A percentile compares a stretch with the other conserved stretches of the same genome.
phyloP scores from a whole-genome alignment of 768 basidiomycete species.

The Symmetrospora coprosmae region DNA sequence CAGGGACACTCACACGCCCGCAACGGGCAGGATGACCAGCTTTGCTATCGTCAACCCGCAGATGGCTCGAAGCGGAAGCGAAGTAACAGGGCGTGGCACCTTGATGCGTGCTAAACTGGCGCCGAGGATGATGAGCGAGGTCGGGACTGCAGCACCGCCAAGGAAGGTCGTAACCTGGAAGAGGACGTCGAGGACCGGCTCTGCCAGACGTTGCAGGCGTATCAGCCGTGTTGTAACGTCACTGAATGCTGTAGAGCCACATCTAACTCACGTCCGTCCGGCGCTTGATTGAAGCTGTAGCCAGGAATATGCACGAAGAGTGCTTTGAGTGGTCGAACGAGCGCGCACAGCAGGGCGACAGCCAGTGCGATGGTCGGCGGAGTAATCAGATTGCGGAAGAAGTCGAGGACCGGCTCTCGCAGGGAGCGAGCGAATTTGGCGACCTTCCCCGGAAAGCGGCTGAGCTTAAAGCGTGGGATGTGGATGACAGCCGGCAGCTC shows the following conservation, averaged over 20 bases:
- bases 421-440: neutral
- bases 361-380: slow-evolving; percentile 48
- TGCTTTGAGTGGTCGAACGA: slow-evolving; percentile 48
- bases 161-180: slow-evolving; percentile 49
- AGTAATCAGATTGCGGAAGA: slow-evolving; percentile 40
- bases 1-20: slow-evolving; percentile 42
- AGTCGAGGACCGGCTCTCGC: neutral
- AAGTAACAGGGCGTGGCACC: slow-evolving; percentile 39
- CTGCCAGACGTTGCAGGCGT: slow-evolving; percentile 48
- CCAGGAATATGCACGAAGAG: slow-evolving; percentile 43
- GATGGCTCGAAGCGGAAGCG: slow-evolving; percentile 48
- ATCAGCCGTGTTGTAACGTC: too few species aligned
- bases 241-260: neutral
- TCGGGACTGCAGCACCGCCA: slow-evolving; percentile 50
- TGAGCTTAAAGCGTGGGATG: too few species aligned
- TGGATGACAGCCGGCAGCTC: neutral
- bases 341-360: slow-evolving; percentile 46
- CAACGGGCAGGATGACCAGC: slow-evolving; percentile 48
- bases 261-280: slow-evolving; percentile 5
- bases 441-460: neutral
- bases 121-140: slow-evolving; percentile 51
- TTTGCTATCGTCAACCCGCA: slow-evolving; percentile 45
- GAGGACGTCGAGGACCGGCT: slow-evolving; percentile 53
- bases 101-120: slow-evolving; percentile 50
- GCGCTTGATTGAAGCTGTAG: slow-evolving; percentile 35